Evolutionary conservation across 768 basidiomycete species (phyloP).

Genomic region (Coprinopsis strossmayeri): DNA sequence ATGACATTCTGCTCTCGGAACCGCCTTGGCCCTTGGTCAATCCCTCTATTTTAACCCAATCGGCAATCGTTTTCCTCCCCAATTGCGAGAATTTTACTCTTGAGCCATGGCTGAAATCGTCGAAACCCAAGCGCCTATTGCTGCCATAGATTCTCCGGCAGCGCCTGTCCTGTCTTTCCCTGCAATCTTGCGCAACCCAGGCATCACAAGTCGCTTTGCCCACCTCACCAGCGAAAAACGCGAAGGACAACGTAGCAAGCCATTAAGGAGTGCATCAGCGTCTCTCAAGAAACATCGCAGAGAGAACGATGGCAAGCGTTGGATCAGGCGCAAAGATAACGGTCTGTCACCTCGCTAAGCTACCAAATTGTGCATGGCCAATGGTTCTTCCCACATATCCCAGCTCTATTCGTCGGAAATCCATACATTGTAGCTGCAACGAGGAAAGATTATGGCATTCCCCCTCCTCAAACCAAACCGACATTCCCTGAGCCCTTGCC

Average conservation of each 20-base stretch:
- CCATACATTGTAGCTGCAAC: constrained; percentile 64
- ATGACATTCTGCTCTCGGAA: constrained; percentile 2
- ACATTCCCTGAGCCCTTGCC: constrained; percentile 81
- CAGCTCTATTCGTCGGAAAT: constrained; percentile 69
- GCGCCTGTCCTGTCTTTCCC: constrained; percentile 60
- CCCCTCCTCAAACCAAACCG: constrained; percentile 33
- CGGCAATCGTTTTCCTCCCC: background rate
- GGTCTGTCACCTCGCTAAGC: constrained; percentile 35
- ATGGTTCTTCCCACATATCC: background rate
- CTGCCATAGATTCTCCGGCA: constrained; percentile 17
- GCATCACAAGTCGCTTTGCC: constrained; percentile 44
- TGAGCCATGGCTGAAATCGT: background rate
- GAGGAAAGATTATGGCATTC: constrained; percentile 45
- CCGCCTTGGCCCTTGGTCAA: background rate
- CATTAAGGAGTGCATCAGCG: constrained; percentile 11
- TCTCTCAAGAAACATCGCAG: constrained; percentile 36
- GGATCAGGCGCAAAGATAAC: constrained; percentile 71
- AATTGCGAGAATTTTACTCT: background rate
- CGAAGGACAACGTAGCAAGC: constrained; percentile 12
- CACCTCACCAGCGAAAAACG: constrained; percentile 32
- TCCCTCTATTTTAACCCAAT: background rate
- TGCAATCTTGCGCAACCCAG: constrained; percentile 56
- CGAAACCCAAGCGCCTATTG: constrained; percentile 10
- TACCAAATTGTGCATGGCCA: background rate
- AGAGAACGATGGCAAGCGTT: constrained; percentile 72